A percentile compares a stretch with the other conserved stretches of the same genome.
Conservation (phyloP, 1,284 basidiomycete species). For the Sporisorium graminicola region DNA sequence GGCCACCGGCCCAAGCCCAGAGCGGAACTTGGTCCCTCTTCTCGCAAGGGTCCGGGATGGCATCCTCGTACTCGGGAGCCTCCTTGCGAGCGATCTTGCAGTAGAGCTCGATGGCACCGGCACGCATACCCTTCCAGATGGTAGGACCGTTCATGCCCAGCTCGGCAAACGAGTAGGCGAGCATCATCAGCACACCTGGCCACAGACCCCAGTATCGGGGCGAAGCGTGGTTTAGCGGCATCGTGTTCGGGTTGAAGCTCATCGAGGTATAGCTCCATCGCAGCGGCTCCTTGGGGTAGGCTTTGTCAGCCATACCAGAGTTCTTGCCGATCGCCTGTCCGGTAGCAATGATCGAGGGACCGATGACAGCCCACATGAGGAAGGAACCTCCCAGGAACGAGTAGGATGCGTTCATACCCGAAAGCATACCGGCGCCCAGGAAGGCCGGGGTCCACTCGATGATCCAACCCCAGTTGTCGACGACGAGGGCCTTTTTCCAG, state of each 20-base stretch:
- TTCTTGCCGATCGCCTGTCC: constrained; percentile 49
- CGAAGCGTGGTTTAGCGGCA: constrained; percentile 71
- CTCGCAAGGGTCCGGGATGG: constrained; percentile 51
- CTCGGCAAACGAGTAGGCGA: constrained; percentile 69
- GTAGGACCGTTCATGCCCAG: constrained; percentile 65
- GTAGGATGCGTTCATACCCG: constrained; percentile 77
- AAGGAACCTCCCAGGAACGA: constrained; percentile 77
- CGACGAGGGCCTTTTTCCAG: constrained; percentile 75
- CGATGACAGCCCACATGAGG: constrained; percentile 78
- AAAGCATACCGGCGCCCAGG: constrained; percentile 78
- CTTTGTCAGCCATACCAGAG: constrained; percentile 17
- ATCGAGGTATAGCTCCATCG: constrained; percentile 49
- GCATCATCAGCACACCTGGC: constrained; percentile 75
- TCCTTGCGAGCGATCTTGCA: constrained; percentile 44
- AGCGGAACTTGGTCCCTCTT: constrained; percentile 75
- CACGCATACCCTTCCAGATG: constrained; percentile 63
- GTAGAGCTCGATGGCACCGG: constrained; percentile 48
- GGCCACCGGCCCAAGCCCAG: constrained; percentile 75
- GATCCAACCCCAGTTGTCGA: constrained; percentile 73
- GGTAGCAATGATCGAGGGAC: constrained; percentile 73
- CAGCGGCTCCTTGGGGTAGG: constrained; percentile 34
- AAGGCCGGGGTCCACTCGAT: constrained; percentile 77
- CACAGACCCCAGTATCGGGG: constrained; percentile 80
- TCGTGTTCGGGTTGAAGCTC: constrained; percentile 47
- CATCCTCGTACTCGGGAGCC: constrained; percentile 35